phyloP scores from a whole-genome alignment of 2,329 filamentous ascomycete genomes.

The Sporothrix luriei region DNA sequence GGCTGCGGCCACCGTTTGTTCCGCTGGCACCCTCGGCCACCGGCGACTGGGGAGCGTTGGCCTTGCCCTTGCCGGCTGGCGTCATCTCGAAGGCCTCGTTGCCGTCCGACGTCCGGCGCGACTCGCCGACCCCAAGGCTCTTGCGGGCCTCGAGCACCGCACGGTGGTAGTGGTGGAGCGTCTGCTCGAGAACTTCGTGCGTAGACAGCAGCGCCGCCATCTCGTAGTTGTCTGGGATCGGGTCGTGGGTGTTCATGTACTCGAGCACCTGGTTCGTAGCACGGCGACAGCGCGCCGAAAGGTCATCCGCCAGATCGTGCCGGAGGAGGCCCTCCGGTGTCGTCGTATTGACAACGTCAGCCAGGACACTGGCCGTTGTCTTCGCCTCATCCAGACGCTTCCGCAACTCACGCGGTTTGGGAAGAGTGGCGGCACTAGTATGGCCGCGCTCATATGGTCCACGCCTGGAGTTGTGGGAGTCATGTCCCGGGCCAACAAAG shows the following conservation, averaged over 20 bases:
- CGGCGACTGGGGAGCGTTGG: conserved; percentile 32
- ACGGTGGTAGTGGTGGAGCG: conserved; percentile 81
- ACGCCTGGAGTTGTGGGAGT: conserved; percentile 38
- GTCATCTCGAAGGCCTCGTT: conserved; percentile 36
- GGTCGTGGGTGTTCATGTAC: conserved; percentile 80
- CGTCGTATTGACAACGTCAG: conserved; percentile 87
- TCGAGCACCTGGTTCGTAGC: conserved; percentile 80
- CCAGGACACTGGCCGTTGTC: conserved; percentile 87
- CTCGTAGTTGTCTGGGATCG: conserved; percentile 86
- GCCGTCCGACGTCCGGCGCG: conserved; percentile 39
- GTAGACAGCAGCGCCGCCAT: conserved; percentile 93
- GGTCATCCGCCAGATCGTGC: conserved; percentile 92
- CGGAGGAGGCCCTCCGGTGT: conserved; percentile 71
- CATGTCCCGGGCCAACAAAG: not conserved
- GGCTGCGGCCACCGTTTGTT: conserved; percentile 25
- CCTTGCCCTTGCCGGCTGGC: conserved; percentile 39
- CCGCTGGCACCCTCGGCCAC: conserved; percentile 32
- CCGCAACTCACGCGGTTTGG: conserved; percentile 73
- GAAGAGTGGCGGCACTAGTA: conserved; percentile 54
- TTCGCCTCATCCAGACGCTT: conserved; percentile 85
- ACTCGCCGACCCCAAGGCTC: conserved; percentile 49
- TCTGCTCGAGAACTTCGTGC: conserved; percentile 84
- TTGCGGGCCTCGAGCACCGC: conserved; percentile 68
- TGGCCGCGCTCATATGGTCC: conserved; percentile 48
- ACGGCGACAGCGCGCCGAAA: conserved; percentile 79